Evolutionary conservation across 768 basidiomycete genomes (phyloP), one percentile per base, ranked within the genome.

Genomic region (Termitomyces sp.): DNA sequence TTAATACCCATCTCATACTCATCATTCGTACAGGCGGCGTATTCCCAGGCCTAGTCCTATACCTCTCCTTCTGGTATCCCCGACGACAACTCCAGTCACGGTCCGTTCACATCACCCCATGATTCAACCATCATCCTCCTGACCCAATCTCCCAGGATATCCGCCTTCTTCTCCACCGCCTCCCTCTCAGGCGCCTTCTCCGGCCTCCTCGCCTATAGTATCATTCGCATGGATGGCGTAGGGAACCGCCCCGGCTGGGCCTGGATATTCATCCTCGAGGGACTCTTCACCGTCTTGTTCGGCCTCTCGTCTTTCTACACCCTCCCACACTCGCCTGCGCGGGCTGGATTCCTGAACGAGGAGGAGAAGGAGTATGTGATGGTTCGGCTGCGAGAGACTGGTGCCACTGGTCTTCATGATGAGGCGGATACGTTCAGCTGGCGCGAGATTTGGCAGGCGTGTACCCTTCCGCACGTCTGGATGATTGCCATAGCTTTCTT

Each of bases 241-340:
- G 76, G 78, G 0, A 69, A 76, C 2, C 78, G 77, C 40, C 75
- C 79, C 3, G 87, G 85, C 3, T 89, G 87, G 87, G 75, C 80
- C 16, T 89, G 85, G 87, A 81, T 88, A 49, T 86, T 86, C 67
- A 83, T 86, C 53, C 71, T 86, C 33, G 82, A 89, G 69, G 89
- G 89, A 1, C 69, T 80, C 2, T 83, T 91, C 69, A 88, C 88
- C 0, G 71, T 83, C 56, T 47, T 80, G 2, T 82, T 86, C 59
- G 89, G 87, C 7, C 33, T 81, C 4, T 30, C 68, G 2, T 75
- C 81, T 0, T 87, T 77, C 73, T 72, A 78, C 62, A 55, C 86
- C 40, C 71, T 85, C 44, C 80, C 85, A 9, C 63, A 68, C 42
- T 73, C 77, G 0, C 79, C 82, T 4, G 65, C 61, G 5, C 69